These are phyloP conservation scores for Cydonia oblonga DNA, from an alignment of 331 rosid species.

Conservation along the genomic window DNA sequence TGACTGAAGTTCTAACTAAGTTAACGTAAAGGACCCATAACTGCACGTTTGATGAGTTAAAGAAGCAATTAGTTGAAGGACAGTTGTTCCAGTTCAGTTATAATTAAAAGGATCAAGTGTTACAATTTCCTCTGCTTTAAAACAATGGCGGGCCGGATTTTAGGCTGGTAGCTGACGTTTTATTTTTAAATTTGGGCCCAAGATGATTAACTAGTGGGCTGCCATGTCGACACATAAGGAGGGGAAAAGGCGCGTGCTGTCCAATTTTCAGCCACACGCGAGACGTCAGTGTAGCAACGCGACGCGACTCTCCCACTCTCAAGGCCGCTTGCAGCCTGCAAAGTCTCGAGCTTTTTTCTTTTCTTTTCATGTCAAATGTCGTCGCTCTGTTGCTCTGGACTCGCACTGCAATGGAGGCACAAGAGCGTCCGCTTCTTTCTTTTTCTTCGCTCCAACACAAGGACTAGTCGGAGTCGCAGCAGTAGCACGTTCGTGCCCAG, in stretches of 20 bases:
- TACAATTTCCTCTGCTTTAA: no score
- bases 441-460: slow-evolving; percentile 23
- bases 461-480: neutral
- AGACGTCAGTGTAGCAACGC: neutral
- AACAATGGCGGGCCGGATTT: no score
- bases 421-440: slow-evolving; percentile 21
- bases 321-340: neutral
- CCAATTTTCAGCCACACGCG: slow-evolving; percentile 6
- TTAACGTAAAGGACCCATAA: rapidly evolving
- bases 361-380: slow-evolving; percentile 4
- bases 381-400: slow-evolving; percentile 24
- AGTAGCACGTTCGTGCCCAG: slow-evolving; percentile 17
- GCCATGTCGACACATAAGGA: neutral
- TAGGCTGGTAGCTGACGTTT: no score
- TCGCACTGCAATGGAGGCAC: slow-evolving; percentile 22
- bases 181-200: no score
- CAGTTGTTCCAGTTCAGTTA: rapidly evolving
- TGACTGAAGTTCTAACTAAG: no score
- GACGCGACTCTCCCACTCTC: neutral
- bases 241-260: neutral
- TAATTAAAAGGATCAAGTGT: rapidly evolving
- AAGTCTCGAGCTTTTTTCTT: neutral
- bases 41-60: no score
- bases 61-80: rapidly evolving
- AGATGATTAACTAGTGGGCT: no score